phyloP scores from a whole-genome alignment of 192 early-diverging fungal species.

The Gonapodya sp. region DNA sequence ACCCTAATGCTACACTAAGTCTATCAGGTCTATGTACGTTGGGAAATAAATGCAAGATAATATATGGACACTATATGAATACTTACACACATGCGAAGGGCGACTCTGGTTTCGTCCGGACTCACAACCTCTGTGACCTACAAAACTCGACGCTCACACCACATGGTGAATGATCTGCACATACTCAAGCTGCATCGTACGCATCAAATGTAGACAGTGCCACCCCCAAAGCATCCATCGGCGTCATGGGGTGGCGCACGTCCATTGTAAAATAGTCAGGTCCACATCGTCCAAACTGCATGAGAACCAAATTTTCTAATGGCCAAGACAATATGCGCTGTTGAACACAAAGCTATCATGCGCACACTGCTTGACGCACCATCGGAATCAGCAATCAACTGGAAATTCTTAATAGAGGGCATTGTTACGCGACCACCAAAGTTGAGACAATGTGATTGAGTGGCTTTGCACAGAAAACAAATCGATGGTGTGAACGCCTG shows the following conservation, averaged over 20 bases:
- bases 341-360: conserved; percentile 1
- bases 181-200: conserved; percentile 38
- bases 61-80: no score
- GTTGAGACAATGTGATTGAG: conserved; percentile 51
- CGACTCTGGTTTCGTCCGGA: no score
- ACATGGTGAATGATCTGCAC: no score
- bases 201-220: conserved; percentile 54
- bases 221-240: conserved; percentile 47
- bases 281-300: conserved; percentile 58
- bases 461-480: conserved; percentile 20
- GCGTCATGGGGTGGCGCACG: conserved; percentile 43
- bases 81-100: no score
- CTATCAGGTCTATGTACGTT: no score
- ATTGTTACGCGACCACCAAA: conserved; percentile 54
- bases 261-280: conserved; percentile 48
- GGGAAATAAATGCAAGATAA: no score
- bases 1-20: no score
- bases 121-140: no score
- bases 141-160: no score
- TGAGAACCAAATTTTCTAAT: conserved; percentile 17
- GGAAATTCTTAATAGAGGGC: conserved; percentile 55
- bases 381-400: conserved; percentile 35
- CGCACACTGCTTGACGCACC: conserved; percentile 21
- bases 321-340: neutral
- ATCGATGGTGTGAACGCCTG: neutral